Conservation (phyloP, 306 rosid species). For the Quercus robur region DNA sequence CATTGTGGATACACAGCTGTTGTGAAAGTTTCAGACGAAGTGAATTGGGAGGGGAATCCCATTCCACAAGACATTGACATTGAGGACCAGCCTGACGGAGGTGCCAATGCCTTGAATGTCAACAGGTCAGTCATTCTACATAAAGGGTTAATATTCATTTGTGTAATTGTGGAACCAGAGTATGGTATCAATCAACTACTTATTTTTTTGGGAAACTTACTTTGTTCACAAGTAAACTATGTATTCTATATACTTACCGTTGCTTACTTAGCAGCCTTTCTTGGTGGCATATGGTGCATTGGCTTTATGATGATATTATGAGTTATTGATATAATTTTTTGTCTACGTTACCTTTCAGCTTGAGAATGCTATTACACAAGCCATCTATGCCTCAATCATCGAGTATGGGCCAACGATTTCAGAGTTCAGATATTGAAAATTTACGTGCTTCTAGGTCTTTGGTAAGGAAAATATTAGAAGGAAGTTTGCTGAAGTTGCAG, state of each 20-base stretch:
- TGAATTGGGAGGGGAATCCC: conserved; percentile 49
- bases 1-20: conserved; percentile 96
- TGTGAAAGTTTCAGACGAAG: conserved; percentile 70
- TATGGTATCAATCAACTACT: background rate
- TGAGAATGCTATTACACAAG: conserved; percentile 82
- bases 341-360: conserved; percentile 47
- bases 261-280: background rate
- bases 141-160: conserved; percentile 1
- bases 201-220: background rate
- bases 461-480: conserved; percentile 68
- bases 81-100: conserved; percentile 97
- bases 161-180: conserved; percentile 1
- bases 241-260: background rate
- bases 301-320: conserved; percentile 6
- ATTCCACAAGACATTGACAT: conserved; percentile 70
- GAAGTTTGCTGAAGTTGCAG: conserved; percentile 71
- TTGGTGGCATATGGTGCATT: conserved; percentile 8
- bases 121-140: conserved; percentile 58
- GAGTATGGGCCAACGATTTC: conserved; percentile 43
- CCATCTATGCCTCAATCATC: conserved; percentile 55
- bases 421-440: conserved; percentile 49
- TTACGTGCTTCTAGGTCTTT: conserved; percentile 43
- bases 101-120: conserved; percentile 89
- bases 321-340: conserved; percentile 25
- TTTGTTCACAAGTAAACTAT: background rate